Evolutionary conservation across 257 asterid species (phyloP), one percentile per base, ranked within the genome.

Genomic region (Fraxinus cuspidata): DNA sequence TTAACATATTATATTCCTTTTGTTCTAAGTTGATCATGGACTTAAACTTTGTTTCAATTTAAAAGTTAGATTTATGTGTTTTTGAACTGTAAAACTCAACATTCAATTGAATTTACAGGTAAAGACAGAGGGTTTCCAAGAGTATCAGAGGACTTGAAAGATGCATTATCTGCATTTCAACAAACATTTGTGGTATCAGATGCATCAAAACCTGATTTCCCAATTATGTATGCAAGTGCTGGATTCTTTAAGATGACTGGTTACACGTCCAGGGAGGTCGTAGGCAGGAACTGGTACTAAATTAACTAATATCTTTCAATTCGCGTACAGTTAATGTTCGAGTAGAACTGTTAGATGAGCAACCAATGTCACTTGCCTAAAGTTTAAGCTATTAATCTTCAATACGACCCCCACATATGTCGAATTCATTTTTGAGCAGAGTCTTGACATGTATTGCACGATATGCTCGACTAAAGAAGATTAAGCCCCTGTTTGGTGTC

Each of bases 171-270:
- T 0, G 79, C 98, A 72, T 96, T 96, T 85, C 99, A 96, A 78
- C 99, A 96, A 71, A 96, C 99, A 32, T 96, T 96, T 82, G 98
- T 96, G 10, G 99, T 96, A 32, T 89, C 99, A 23, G 99, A 96
- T 85, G 99, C 99, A 4, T 89, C 92, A 0, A 96, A 96, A 77
- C 87, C 91, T 11, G 99, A 95, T 80, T 78, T 77, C 74, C 99
- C 98, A 2, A 96, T 96, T 15, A 28, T 96, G 93, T 93, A 96
- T 77, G 99, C 98, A 38, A 96, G 99, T 85, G 99, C 98, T 28
- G 99, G 98, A 42, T 96, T 96, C 80, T 93, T 93, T 86, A 96
- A 87, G 87, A 96, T 96, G 99, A 96, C 99, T 8, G 99, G 99
- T 11, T 96, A 93, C 87, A 88, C 96, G 66, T 88, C 98, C 3